Evolutionary conservation across 768 basidiomycete genomes (phyloP).

Genomic region (Tricholoma matsutake): DNA sequence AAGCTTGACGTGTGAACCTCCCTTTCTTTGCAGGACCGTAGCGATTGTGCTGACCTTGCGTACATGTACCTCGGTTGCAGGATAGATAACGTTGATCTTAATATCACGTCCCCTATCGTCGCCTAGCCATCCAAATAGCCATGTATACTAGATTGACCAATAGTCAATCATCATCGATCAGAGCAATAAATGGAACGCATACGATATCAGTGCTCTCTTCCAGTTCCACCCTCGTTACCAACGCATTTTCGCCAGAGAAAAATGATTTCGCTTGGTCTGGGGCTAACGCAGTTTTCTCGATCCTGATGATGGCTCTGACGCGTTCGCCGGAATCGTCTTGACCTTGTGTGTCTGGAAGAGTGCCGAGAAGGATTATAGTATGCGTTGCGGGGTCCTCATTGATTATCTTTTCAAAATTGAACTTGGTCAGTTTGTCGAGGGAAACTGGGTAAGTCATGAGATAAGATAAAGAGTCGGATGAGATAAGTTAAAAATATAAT

Average conservation of each 20-base stretch:
- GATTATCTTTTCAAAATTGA: conserved; percentile 53
- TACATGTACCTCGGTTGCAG: conserved; percentile 88
- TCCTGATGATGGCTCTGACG: conserved; percentile 63
- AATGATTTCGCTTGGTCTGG: conserved; percentile 33
- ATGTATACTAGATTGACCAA: conserved; percentile 59
- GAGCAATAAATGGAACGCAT: conserved; percentile 18
- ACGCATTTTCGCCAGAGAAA: conserved; percentile 32
- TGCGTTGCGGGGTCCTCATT: conserved; percentile 65
- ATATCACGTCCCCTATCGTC: conserved; percentile 53
- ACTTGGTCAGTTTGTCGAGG: conserved; percentile 40
- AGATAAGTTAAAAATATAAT: too few species aligned
- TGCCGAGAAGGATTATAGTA: conserved; percentile 66
- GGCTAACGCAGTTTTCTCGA: conserved; percentile 76
- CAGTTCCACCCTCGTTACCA: conserved; percentile 41
- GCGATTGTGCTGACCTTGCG: conserved; percentile 53
- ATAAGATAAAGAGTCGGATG: too few species aligned
- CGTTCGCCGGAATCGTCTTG: conserved; percentile 16
- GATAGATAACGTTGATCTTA: conserved; percentile 81
- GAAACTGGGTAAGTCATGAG: conserved; percentile 33
- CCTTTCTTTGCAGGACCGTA: background rate
- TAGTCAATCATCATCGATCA: background rate
- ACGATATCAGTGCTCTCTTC: conserved; percentile 71
- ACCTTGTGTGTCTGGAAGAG: conserved; percentile 35
- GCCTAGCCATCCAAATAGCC: conserved; percentile 71
- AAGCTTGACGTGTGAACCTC: background rate